Percentiles rank a stretch among this genome's conserved stretches.
These are phyloP conservation scores for Fusarium staphyleae DNA, from an alignment of 2,329 filamentous ascomycete species.

Conservation along the genomic window DNA sequence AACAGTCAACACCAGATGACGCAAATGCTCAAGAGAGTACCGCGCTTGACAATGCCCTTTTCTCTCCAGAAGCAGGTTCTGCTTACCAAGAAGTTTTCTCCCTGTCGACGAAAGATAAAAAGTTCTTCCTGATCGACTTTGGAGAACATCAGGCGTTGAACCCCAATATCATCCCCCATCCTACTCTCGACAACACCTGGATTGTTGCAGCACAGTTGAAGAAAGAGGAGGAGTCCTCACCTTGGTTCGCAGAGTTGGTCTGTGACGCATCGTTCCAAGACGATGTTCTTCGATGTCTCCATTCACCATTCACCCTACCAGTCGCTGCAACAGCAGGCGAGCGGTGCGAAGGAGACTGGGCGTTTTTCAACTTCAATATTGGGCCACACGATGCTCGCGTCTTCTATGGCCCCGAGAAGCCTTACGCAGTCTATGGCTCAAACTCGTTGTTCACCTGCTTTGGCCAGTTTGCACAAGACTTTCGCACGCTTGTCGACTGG, in stretches of 20 bases:
- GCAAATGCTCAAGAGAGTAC: neutral
- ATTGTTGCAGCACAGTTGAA: conserved; percentile 59
- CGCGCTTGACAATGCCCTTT: neutral
- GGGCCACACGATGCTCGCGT: conserved; percentile 67
- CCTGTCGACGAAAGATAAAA: conserved; percentile 51
- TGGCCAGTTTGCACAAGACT: conserved; percentile 63
- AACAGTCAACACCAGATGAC: conserved; percentile 1
- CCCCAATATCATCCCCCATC: conserved; percentile 66
- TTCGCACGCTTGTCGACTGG: conserved; percentile 58
- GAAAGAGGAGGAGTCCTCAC: conserved; percentile 33
- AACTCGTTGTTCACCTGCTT: conserved; percentile 63
- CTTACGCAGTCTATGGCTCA: conserved; percentile 62
- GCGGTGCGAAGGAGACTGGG: conserved; percentile 55
- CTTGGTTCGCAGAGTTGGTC: conserved; percentile 53
- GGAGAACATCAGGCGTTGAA: conserved; percentile 53
- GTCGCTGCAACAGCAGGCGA: conserved; percentile 54
- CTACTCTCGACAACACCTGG: conserved; percentile 54
- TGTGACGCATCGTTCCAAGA: conserved; percentile 58
- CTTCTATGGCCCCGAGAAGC: conserved; percentile 59
- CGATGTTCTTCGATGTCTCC: conserved; percentile 52
- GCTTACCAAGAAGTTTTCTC: conserved; percentile 55
- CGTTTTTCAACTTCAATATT: conserved; percentile 51
- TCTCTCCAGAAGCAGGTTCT: conserved; percentile 1
- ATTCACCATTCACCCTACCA: conserved; percentile 51
- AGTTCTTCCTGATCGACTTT: conserved; percentile 60